Evolutionary conservation across 2,329 filamentous ascomycete species (phyloP), one percentile per base, ranked within the genome.

Genomic region (Claviceps spartinae): DNA sequence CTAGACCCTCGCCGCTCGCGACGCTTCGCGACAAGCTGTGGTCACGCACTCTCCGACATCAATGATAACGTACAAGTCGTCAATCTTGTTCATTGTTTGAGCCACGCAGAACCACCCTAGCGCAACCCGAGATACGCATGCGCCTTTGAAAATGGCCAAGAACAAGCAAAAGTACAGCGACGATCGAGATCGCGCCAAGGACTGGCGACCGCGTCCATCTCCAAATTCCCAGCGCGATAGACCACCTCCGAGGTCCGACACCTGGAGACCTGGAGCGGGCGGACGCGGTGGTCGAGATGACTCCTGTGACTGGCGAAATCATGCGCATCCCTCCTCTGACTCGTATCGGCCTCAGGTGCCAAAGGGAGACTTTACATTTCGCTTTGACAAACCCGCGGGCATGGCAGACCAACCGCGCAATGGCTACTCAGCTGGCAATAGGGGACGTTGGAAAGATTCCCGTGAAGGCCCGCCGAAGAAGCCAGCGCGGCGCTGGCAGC

Each of bases 311-410:
- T 54, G 56, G 2, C 59, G 58, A 48, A 57, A 56, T 44, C 57
- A 63, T 47, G 57, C 62, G 18, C 56, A 56, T 34, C 59, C 58
- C 7, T 45, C 49, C 1, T 51, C 52, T 3, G 62, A 65, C 49
- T 65, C 62, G 7, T 65, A 67, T 34, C 60, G 62, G 4, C 61
- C 63, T 13, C 57, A 59, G 34, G 59, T 63, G 14, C 70, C 69
- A 1, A 69, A 68, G 48, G 63, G 76, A 40, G 76, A 80, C 49
- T 82, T 82, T 59, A 76, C 74, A 1, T 82, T 81, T 54, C 73
- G 74, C 6, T 65, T 73, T 43, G 71, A 78, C 11, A 75, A 74
- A 49, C 77, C 78, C 3, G 57, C 70, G 0, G 76, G 76, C 4
- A 65, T 80, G 16, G 63, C 67, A 18, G 67, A 73, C 9, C 58